Base-by-base conservation (phyloP, 495 filamentous ascomycete species). In the Hypoxylon lienhwacheense region DNA sequence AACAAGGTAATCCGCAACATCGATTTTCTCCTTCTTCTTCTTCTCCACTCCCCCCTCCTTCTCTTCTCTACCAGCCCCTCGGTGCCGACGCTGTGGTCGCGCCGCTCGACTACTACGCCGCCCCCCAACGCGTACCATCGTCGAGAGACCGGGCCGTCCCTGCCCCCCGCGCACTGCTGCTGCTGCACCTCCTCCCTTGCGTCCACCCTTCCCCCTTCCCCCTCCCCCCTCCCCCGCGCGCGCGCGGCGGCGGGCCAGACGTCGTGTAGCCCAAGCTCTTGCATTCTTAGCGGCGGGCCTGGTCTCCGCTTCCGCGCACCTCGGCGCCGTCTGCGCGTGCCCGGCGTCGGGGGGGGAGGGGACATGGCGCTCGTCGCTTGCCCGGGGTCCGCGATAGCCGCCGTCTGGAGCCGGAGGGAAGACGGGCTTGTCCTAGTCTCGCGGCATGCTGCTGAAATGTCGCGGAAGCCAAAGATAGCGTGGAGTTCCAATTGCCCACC, bases 101-200 rank as follows among this genome's bases (percentile, higher is more conserved):
- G 14, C 73, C 75, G 7, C 42, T 75, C 2, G 75, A 73, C 57
- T 73, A 63, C 49, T 64, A 52, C 56, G 15, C 66, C 69, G 3
- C 41, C 55, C 4, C 25, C 26, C 7, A 66, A 61, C 31, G 45
- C 45, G 8, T 64, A 66, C 37, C 45, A 48, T n/a, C 55, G 51
- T 52, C n/a, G 60, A 66, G 11, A 63, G n/a, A 66, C 12, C 69
- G 70, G 4, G 44, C 61, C 14, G 55, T 69, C 0, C 47, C 62
- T 8, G 24, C 56, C 29, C 43, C 49, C 4, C 47, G 53, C 35
- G 69, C 67, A 19, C 60, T 52, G 20, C 62, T 67, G 11, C 54
- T 75, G 12, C 56, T 75, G n/a, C 65, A n/a, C n/a, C n/a, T n/a
- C n/a, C n/a, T n/a, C n/a, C n/a, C n/a, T n/a, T n/a, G n/a, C n/a